These are phyloP conservation scores for Pythium aquatile DNA, from an alignment of 352 stramenopile species.

Conservation along the genomic window DNA sequence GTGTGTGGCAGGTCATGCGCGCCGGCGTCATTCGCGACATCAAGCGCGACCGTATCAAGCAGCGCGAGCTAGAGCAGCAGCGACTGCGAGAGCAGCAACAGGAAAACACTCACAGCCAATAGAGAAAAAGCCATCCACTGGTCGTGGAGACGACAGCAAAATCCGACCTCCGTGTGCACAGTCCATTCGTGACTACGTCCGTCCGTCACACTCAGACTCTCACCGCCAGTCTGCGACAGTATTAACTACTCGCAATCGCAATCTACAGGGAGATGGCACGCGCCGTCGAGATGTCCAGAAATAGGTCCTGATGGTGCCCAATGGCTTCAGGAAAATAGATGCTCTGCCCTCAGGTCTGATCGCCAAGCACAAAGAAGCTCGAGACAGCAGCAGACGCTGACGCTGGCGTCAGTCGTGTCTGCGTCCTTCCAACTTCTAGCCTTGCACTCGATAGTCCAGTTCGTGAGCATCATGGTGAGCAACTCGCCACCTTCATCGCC, in stretches of 20 bases:
- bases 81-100: constrained; percentile 18
- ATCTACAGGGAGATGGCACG: background rate
- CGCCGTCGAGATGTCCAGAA: background rate
- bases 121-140: constrained; percentile 3
- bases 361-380: background rate
- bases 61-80: constrained; percentile 41
- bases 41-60: constrained; percentile 62
- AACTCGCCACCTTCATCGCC: background rate
- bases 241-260: background rate
- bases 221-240: background rate
- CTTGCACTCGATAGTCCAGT: too few relatives aligned
- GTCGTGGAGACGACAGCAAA: background rate
- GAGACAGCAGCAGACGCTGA: background rate
- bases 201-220: background rate
- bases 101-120: background rate
- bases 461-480: background rate
- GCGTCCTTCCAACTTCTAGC: background rate
- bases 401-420: background rate
- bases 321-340: background rate
- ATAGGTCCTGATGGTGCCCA: background rate
- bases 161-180: background rate
- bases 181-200: too few relatives aligned
- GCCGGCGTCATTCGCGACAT: constrained; percentile 82
- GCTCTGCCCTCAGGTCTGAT: background rate
- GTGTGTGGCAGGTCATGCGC: constrained; percentile 40